Base-by-base conservation (phyloP, 2,329 filamentous ascomycete species). In the Aspergillus texensis region DNA sequence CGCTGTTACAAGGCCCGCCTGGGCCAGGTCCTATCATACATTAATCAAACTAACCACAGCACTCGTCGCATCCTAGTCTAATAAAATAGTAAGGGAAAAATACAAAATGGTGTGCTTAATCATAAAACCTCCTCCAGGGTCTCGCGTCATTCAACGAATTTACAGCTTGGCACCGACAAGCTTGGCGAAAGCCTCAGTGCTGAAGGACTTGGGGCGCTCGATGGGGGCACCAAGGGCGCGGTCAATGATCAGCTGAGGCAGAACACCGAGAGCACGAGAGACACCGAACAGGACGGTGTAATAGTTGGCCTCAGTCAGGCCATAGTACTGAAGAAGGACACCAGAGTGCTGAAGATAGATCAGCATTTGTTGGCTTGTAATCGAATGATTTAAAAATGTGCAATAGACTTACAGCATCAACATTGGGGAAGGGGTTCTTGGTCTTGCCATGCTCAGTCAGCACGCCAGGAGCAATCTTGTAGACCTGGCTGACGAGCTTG, bases 271-370 rank as follows among this genome's bases (percentile, higher is more conserved):
- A 73, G 95, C 95, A 80, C 95, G 92, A 73, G 94, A 97, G 52
- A 99, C 95, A 89, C 95, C 95, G 83, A 99, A 99, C 79, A 99
- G 91, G 68, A 99, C 95, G 68, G 95, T 99, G 92, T 99, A 99
- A 91, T 96, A 99, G 91, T 90, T 98, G 83, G 95, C 91, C 88
- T 99, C 94, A 69, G 92, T 98, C 80, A 99, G 87, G 77, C 95
- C 95, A 85, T 99, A 99, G 91, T 99, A 95, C 87, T 99, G 95
- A 74, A 99, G 92, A 71, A 99, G 92, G 72, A 99, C 95, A 87
- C 95, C 95, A 36, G 94, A 97, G 91, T 98, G 95, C 81, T 83
- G 62, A 52, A 63, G 46, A 36, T 28, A 54, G 28, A 57, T 74
- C 53, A 70, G 69, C 41, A 62, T 55, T 36, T 30, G 21, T 26